Percentiles rank a stretch among this genome's conserved stretches.
Evolutionary conservation across 306 rosid species (phyloP).

Genomic region (Trichosanthes truncata): DNA sequence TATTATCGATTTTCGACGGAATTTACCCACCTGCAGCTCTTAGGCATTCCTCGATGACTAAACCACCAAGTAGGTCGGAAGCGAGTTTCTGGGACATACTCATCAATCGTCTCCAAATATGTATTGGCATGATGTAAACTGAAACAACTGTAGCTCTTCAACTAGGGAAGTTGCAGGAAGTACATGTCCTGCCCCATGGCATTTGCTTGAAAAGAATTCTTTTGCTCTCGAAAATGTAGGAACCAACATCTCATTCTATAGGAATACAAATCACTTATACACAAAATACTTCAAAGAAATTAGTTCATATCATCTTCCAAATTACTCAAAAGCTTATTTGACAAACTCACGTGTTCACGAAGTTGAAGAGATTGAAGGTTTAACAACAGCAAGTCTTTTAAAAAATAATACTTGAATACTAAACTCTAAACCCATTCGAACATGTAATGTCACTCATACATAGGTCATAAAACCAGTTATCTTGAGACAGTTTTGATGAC

Average conservation of each 20-base stretch:
- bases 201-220: neutral
- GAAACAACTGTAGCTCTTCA: neutral
- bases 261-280: neutral
- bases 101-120: neutral
- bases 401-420: neutral
- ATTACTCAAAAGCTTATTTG: neutral
- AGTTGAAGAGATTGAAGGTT: neutral
- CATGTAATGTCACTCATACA: neutral
- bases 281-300: neutral
- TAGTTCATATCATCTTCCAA: neutral
- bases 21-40: conserved; percentile 39
- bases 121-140: neutral
- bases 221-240: neutral
- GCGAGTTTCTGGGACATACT: neutral
- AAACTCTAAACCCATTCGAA: neutral
- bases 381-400: neutral
- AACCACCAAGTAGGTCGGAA: neutral
- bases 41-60: neutral
- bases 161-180: neutral
- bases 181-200: neutral
- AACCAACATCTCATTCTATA: neutral
- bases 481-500: neutral
- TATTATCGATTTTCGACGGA: conserved; percentile 42
- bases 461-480: neutral
- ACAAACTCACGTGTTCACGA: neutral